Conservation (phyloP, 306 rosid species). For the Gastrolobium bilobum region DNA sequence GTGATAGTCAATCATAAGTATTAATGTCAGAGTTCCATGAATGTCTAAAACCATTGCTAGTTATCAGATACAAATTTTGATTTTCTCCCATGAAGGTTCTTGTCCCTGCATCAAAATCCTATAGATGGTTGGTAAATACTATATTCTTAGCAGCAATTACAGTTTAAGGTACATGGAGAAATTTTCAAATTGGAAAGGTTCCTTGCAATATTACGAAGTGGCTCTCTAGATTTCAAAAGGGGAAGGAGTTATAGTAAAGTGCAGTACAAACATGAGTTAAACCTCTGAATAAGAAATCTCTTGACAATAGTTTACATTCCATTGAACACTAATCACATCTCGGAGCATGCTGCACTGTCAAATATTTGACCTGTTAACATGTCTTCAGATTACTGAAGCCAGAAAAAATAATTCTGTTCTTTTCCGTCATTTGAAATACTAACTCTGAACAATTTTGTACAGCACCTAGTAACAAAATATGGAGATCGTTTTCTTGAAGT, state of each 20-base stretch:
- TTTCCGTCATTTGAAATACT: slow-evolving; percentile 46
- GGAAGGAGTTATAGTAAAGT: slow-evolving; percentile 6
- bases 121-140: slow-evolving; percentile 7
- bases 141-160: slow-evolving; percentile 17
- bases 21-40: not conserved
- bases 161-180: slow-evolving; percentile 20
- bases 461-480: slow-evolving; percentile 77
- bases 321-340: slow-evolving; percentile 29
- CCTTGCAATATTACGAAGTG: slow-evolving; percentile 7
- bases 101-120: slow-evolving; percentile 37
- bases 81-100: not conserved
- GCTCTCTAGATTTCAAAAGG: slow-evolving; percentile 8
- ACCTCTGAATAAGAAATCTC: slow-evolving; percentile 36
- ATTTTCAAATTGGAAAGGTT: not conserved
- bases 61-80: not conserved
- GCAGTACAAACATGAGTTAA: slow-evolving; percentile 20
- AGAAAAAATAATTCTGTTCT: not conserved
- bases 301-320: slow-evolving; percentile 31
- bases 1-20: not conserved
- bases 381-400: not conserved
- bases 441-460: slow-evolving; percentile 49
- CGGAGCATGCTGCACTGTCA: slow-evolving; percentile 26
- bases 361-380: slow-evolving; percentile 32
- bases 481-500: slow-evolving; percentile 78
- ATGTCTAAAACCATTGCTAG: slow-evolving; percentile 6